phyloP scores from a whole-genome alignment of 148 eudicot species.

The Chenopodium formosanum region DNA sequence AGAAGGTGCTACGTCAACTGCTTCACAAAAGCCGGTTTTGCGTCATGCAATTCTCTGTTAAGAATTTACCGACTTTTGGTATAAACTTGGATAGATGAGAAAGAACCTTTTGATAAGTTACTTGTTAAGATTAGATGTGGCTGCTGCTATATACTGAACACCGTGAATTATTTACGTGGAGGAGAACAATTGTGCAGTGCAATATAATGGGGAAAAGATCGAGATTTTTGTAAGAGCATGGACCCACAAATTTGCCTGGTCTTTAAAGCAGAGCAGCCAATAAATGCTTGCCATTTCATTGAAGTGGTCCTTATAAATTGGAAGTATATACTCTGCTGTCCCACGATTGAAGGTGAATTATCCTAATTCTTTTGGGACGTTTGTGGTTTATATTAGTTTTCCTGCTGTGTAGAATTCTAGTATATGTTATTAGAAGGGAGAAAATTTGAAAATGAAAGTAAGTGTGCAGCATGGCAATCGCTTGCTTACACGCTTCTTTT shows the following conservation, averaged over 20 bases:
- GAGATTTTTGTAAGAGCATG: not conserved
- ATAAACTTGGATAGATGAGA: constrained; percentile 13
- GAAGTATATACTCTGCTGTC: not conserved
- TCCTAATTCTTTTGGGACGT: constrained; percentile 19
- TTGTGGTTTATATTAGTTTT: constrained; percentile 26
- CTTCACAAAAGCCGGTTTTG: not conserved
- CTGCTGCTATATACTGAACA: constrained; percentile 3
- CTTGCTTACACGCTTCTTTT: constrained; percentile 43
- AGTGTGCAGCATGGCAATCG: constrained; percentile 41
- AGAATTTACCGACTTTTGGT: constrained; percentile 6
- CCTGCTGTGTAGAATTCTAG: constrained; percentile 25
- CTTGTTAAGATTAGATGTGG: constrained; percentile 12
- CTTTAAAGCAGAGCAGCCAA: constrained; percentile 15
- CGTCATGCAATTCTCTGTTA: not conserved
- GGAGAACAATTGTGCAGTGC: constrained; percentile 28
- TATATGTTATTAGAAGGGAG: not conserved
- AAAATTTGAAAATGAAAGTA: constrained; percentile 16
- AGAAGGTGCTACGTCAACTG: too few species aligned
- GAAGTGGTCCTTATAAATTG: constrained; percentile 21
- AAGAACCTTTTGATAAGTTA: constrained; percentile 15
- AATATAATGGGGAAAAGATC: not conserved
- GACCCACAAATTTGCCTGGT: constrained; percentile 22
- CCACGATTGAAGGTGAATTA: constrained; percentile 5
- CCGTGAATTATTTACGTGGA: constrained; percentile 55
- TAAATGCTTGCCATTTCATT: constrained; percentile 16